These are phyloP conservation scores for Mortierella sp. DNA, from an alignment of 371 early-diverging fungal genomes.

Conservation along the genomic window DNA sequence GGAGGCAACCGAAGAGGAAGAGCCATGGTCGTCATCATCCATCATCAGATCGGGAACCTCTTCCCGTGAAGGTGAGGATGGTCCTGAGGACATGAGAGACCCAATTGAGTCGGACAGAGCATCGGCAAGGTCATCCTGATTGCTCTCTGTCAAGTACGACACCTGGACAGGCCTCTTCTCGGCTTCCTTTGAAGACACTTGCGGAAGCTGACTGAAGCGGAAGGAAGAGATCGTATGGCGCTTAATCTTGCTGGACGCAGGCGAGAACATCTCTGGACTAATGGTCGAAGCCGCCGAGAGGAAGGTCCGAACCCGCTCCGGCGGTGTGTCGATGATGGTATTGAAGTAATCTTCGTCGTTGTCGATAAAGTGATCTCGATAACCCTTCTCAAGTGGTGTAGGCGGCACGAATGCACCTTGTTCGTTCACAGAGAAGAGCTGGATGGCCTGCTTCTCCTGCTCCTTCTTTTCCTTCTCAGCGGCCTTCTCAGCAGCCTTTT, in stretches of 20 bases:
- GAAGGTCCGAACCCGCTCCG: conserved; percentile 38
- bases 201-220: neutral
- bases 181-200: conserved; percentile 1
- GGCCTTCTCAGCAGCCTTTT: conserved; percentile 25
- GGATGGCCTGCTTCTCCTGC: conserved; percentile 41
- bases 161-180: conserved; percentile 20
- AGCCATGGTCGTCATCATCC: conserved; percentile 23
- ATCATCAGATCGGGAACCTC: conserved; percentile 40
- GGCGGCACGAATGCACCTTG: conserved; percentile 39
- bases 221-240: conserved; percentile 28
- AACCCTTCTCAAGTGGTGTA: conserved; percentile 34
- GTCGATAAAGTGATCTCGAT: conserved; percentile 42
- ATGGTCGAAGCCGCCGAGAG: conserved; percentile 39
- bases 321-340: conserved; percentile 39
- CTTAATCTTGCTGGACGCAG: conserved; percentile 40
- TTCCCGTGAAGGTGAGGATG: conserved; percentile 23
- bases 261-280: conserved; percentile 44
- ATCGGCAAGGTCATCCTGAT: conserved; percentile 25
- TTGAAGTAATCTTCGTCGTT: conserved; percentile 39
- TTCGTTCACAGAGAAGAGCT: conserved; percentile 29
- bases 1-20: conserved; percentile 24
- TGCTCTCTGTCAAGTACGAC: conserved; percentile 16
- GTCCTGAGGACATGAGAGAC: conserved; percentile 15
- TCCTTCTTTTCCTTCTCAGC: conserved; percentile 23
- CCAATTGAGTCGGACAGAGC: conserved; percentile 43